phyloP scores from a whole-genome alignment of 2,329 filamentous ascomycete species.

The Pseudogymnoascus sp. region DNA sequence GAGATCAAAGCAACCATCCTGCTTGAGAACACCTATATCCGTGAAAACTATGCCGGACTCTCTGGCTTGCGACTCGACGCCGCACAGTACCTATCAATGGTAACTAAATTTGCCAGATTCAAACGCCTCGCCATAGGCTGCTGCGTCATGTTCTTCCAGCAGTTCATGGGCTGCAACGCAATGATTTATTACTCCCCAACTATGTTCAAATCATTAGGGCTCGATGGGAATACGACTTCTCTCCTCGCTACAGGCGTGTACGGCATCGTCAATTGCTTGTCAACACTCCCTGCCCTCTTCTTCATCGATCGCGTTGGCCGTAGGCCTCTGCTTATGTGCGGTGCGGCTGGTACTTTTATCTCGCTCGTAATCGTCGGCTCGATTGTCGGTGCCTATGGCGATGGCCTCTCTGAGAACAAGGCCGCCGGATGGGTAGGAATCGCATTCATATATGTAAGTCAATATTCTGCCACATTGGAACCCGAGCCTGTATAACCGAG shows the following conservation, averaged over 20 bases:
- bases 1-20: constrained; percentile 51
- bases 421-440: constrained; percentile 51
- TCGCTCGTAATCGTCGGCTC: constrained; percentile 48
- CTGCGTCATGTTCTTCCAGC: constrained; percentile 27
- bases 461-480: neutral
- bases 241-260: constrained; percentile 50
- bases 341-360: constrained; percentile 41
- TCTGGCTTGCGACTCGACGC: constrained; percentile 15
- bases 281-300: constrained; percentile 32
- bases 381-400: constrained; percentile 41
- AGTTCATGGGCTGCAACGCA: constrained; percentile 25
- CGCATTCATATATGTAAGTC: constrained; percentile 44
- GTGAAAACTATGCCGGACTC: constrained; percentile 39
- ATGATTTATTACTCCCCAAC: constrained; percentile 35
- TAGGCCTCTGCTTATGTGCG: constrained; percentile 33
- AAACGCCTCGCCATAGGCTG: constrained; percentile 18
- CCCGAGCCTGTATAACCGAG: neutral
- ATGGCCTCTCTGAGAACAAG: constrained; percentile 37
- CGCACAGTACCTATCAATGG: constrained; percentile 16
- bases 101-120: constrained; percentile 17
- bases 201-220: constrained; percentile 38
- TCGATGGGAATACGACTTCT: constrained; percentile 35
- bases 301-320: constrained; percentile 28
- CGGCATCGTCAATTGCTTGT: constrained; percentile 46
- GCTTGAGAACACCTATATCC: constrained; percentile 46